These are phyloP conservation scores for Cydonia oblonga DNA, from an alignment of 331 rosid species.

Conservation along the genomic window DNA sequence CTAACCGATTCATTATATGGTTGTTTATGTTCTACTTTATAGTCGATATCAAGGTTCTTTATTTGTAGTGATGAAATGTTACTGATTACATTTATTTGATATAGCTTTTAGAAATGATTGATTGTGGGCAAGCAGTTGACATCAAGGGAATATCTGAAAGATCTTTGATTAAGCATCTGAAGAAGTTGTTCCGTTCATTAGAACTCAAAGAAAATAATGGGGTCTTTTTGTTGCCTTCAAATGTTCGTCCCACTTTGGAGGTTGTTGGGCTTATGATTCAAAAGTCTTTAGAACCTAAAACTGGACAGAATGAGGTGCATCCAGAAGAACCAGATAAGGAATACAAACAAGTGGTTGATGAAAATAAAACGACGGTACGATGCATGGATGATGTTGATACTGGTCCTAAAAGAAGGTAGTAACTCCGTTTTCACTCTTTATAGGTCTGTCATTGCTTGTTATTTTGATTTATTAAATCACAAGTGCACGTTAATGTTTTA, in stretches of 20 bases:
- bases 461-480: background rate
- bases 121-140: conserved; percentile 86
- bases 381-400: conserved; percentile 31
- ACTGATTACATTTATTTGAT: conserved; percentile 8
- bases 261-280: conserved; percentile 48
- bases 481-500: background rate
- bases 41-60: background rate
- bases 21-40: background rate
- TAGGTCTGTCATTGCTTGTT: background rate
- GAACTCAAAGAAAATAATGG: conserved; percentile 53
- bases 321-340: conserved; percentile 22
- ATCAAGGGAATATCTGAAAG: conserved; percentile 66
- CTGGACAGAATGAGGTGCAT: conserved; percentile 24
- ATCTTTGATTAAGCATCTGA: conserved; percentile 48
- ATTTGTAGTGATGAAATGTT: background rate
- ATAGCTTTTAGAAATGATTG: conserved; percentile 81
- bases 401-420: conserved; percentile 55
- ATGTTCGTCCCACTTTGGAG: conserved; percentile 55
- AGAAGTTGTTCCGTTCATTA: conserved; percentile 58
- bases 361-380: conserved; percentile 9
- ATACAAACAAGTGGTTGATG: conserved; percentile 21
- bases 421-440: background rate
- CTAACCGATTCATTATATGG: background rate
- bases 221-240: conserved; percentile 56
- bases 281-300: conserved; percentile 14